A percentile compares a stretch with the other conserved stretches of the same genome.
Evolutionary conservation across 768 basidiomycete genomes (phyloP).

Genomic region (Mrakia blollopis): DNA sequence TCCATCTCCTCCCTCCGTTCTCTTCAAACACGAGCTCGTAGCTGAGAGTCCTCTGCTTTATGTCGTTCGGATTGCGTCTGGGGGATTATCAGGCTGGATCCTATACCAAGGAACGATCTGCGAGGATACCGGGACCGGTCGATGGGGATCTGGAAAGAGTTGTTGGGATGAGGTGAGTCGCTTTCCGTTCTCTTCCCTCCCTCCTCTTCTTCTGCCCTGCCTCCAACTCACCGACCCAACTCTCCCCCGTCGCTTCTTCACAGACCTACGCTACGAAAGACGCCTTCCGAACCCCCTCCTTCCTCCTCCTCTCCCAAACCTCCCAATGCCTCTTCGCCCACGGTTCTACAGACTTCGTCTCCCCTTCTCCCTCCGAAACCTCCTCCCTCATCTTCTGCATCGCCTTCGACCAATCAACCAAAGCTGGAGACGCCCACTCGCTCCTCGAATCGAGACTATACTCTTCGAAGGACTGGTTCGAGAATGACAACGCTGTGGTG

Average conservation of each 20-base stretch:
- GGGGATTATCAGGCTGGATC: conserved; percentile 38
- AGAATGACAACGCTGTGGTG: conserved; percentile 52
- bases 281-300: conserved; percentile 61
- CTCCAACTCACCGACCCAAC: not conserved
- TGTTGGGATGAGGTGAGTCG: conserved; percentile 48
- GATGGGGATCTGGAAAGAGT: conserved; percentile 42
- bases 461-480: conserved; percentile 81
- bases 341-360: conserved; percentile 71
- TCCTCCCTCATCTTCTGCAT: conserved; percentile 75
- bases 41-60: not conserved
- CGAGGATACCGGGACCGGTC: conserved; percentile 39
- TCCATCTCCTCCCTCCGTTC: conserved; percentile 17
- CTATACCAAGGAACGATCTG: conserved; percentile 43
- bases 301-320: conserved; percentile 63
- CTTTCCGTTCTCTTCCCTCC: not conserved
- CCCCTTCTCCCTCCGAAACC: conserved; percentile 60
- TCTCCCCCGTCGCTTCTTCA: not conserved
- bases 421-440: conserved; percentile 44
- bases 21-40: not conserved
- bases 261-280: conserved; percentile 82
- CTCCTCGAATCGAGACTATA: conserved; percentile 62
- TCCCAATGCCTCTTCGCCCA: conserved; percentile 84
- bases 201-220: not conserved
- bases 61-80: not conserved
- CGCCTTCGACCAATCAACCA: conserved; percentile 60